Evolutionary conservation across 2,329 filamentous ascomycete genomes (phyloP), one percentile per base, ranked within the genome.

Genomic region (Ilyonectria robusta): DNA sequence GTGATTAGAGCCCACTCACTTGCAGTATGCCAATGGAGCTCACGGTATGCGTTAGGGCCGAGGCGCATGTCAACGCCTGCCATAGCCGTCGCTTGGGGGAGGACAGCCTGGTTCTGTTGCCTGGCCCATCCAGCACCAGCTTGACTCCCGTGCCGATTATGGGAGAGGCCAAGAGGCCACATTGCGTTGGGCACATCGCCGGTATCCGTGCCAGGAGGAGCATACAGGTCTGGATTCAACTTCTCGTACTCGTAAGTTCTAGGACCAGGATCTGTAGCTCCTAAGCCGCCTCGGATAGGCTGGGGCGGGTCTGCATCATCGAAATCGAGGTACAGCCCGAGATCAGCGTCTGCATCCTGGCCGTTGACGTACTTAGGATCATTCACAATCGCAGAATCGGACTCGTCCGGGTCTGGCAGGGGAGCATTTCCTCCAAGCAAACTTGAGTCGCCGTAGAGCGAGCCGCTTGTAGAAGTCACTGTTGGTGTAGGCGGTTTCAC

Each of bases 341-440:
- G 78, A 10, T 85, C 78, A 0, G 81, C 79, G 54, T 86, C 81
- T 0, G 84, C 84, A 1, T 83, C 83, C 72, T 91, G 88, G 0
- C 85, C 87, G 0, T 81, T 77, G 10, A 86, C 84, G 10, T 85
- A 80, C 42, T 84, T 68, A 0, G 81, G 78, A 40, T 83, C 65
- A 2, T 73, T 48, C 0, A 85, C 82, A 1, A 80, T 67, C 33
- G 84, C 83, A 2, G 78, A 82, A 35, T 81, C 78, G 2, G 78
- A 78, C 15, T 62, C 42, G 10, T 79, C 78, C 2, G 79, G 78
- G 40, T 81, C 73, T 6, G 83, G 80, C 3, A 78, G 76, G 2
- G 77, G 64, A 17, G 82, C 81, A 37, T 79, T 78, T 50, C 81
- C 83, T 33, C 83, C 84, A 44, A 84, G 76, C 4, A 86, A 76